A percentile compares a stretch with the other conserved stretches of the same genome.
These are phyloP conservation scores for Magnaporthiopsis poae DNA, from an alignment of 2,329 filamentous ascomycete genomes.

Conservation along the genomic window DNA sequence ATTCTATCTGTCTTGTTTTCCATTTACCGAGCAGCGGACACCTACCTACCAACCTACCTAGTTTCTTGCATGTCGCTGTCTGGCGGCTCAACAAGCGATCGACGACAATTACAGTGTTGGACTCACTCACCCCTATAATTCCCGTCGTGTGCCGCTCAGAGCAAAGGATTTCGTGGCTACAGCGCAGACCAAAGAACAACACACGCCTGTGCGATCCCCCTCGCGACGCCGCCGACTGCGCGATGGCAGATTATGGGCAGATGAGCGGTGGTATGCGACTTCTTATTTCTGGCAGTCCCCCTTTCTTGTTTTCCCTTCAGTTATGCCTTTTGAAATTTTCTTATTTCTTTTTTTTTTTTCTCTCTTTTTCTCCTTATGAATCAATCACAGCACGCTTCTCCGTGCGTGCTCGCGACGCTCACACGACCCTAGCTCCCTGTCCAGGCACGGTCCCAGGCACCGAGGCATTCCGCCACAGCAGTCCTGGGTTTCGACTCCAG, in stretches of 20 bases:
- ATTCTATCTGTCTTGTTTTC: neutral
- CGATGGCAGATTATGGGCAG: neutral
- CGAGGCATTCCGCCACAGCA: neutral
- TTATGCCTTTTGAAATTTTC: neutral
- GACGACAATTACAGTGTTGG: neutral
- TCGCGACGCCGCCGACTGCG: neutral
- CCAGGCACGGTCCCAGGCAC: neutral
- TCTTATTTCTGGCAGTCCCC: neutral
- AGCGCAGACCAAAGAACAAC: neutral
- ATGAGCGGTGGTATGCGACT: neutral
- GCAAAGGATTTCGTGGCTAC: neutral
- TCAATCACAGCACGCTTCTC: neutral
- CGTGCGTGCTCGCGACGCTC: neutral
- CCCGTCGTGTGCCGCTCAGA: neutral
- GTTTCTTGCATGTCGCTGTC: neutral
- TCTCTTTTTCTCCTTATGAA: neutral
- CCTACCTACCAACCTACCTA: no score
- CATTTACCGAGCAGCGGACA: neutral
- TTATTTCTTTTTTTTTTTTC: neutral
- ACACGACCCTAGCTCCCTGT: neutral
- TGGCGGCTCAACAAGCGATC: neutral
- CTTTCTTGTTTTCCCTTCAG: neutral
- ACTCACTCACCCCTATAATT: neutral
- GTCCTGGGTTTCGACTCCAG: neutral
- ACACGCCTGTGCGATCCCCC: neutral